These are phyloP conservation scores for Sphaerulina musiva DNA, from an alignment of 2,329 filamentous ascomycete genomes.

Conservation along the genomic window DNA sequence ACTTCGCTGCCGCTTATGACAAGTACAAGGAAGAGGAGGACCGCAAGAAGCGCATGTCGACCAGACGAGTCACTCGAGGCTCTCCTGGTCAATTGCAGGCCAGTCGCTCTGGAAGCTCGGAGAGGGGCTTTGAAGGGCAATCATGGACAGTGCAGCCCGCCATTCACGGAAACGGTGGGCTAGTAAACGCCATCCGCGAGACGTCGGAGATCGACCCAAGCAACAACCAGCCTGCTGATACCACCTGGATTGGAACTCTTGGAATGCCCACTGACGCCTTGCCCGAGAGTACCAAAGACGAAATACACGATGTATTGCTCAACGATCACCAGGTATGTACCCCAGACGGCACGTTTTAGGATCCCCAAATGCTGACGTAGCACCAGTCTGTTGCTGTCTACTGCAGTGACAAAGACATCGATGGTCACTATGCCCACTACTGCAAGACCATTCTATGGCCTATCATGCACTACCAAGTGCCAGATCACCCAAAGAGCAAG, in stretches of 20 bases:
- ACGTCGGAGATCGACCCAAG: slow-evolving; percentile 42
- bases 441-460: slow-evolving; percentile 98
- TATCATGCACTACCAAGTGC: slow-evolving; percentile 96
- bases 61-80: slow-evolving; percentile 19
- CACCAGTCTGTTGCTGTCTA: slow-evolving; percentile 78
- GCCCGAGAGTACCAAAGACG: slow-evolving; percentile 65
- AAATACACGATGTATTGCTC: slow-evolving; percentile 75
- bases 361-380: neutral
- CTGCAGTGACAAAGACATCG: slow-evolving; percentile 83
- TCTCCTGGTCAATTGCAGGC: slow-evolving; percentile 18
- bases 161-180: slow-evolving; percentile 85
- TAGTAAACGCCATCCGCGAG: slow-evolving; percentile 80
- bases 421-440: slow-evolving; percentile 90
- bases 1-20: slow-evolving; percentile 52
- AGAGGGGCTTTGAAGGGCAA: slow-evolving; percentile 59
- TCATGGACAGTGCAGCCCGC: slow-evolving; percentile 78
- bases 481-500: slow-evolving; percentile 96
- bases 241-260: slow-evolving; percentile 85
- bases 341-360: neutral
- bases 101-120: slow-evolving; percentile 34
- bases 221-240: slow-evolving; percentile 64
- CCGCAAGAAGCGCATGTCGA: slow-evolving; percentile 7
- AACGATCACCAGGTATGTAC: slow-evolving; percentile 48
- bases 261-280: slow-evolving; percentile 91
- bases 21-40: slow-evolving; percentile 25